These are phyloP conservation scores for Penicillium arizonense DNA, from an alignment of 495 filamentous ascomycete species.

Conservation along the genomic window DNA sequence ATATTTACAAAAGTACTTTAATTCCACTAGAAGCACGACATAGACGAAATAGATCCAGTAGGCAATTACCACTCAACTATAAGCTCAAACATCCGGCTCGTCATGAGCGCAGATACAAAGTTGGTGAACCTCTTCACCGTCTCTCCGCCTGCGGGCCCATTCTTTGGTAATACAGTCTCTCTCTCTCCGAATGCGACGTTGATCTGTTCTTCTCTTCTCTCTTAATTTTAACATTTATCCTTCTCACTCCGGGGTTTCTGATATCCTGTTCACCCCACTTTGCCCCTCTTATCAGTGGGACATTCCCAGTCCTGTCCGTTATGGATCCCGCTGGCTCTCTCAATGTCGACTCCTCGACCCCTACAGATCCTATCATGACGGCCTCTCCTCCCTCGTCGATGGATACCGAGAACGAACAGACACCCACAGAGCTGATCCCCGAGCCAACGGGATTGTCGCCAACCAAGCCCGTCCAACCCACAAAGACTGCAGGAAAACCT, in stretches of 20 bases:
- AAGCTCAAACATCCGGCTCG: not conserved
- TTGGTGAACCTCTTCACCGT: not conserved
- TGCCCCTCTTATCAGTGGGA: conserved; percentile 63
- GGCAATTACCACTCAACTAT: not conserved
- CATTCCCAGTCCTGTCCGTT: not conserved
- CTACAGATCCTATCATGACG: conserved; percentile 9
- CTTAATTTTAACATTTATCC: not conserved
- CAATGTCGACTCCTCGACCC: conserved; percentile 14
- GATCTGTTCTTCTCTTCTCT: not conserved
- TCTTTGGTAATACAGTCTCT: conserved; percentile 4
- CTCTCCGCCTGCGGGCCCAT: conserved; percentile 3
- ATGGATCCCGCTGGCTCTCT: conserved; percentile 34
- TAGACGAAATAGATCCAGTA: not conserved
- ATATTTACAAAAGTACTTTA: no score
- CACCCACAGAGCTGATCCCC: conserved; percentile 9
- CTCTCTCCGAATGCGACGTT: not conserved
- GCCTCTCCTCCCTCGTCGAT: conserved; percentile 4
- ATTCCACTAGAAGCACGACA: no score
- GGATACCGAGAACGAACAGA: conserved; percentile 18
- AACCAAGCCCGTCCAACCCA: conserved; percentile 7
- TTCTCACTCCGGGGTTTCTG: not conserved
- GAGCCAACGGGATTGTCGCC: conserved; percentile 14
- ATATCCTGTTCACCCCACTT: conserved; percentile 25
- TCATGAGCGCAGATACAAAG: not conserved
- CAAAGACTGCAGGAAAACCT: conserved; percentile 14